Percentiles rank a stretch among this genome's conserved stretches.
Evolutionary conservation across 495 filamentous ascomycete genomes (phyloP).

Genomic region (Annulohypoxylon bovei): DNA sequence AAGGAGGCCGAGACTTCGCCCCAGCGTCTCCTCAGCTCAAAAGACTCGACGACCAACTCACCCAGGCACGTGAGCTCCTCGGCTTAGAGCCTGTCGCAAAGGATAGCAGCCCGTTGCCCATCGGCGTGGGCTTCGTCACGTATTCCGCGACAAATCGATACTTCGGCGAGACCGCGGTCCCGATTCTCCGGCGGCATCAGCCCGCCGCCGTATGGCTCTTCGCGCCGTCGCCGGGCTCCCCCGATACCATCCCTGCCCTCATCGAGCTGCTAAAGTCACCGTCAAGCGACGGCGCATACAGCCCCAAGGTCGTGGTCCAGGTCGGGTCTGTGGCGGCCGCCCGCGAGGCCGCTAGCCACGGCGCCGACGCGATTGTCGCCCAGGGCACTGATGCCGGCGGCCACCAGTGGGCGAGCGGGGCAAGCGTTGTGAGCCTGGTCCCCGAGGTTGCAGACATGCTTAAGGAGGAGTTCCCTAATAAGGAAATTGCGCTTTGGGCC

Average conservation of each 20-base stretch:
- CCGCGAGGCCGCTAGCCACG: slow-evolving; percentile 49
- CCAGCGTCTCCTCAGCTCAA: slow-evolving; percentile 42
- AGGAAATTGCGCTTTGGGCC: slow-evolving; percentile 67
- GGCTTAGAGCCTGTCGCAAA: slow-evolving; percentile 35
- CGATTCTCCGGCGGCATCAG: slow-evolving; percentile 55
- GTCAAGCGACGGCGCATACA: slow-evolving; percentile 43
- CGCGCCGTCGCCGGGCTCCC: slow-evolving; percentile 63
- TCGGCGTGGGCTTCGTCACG: slow-evolving; percentile 55
- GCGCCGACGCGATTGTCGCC: slow-evolving; percentile 73
- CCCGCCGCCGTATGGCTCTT: slow-evolving; percentile 83
- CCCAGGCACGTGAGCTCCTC: slow-evolving; percentile 43
- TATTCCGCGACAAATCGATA: slow-evolving; percentile 41
- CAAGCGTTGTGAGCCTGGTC: slow-evolving; percentile 63
- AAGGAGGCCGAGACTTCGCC: slow-evolving; percentile 49
- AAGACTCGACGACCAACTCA: slow-evolving; percentile 51
- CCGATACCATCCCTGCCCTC: slow-evolving; percentile 56
- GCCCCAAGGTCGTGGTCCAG: slow-evolving; percentile 69
- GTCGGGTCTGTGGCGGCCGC: slow-evolving; percentile 70
- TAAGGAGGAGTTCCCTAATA: slow-evolving; percentile 45
- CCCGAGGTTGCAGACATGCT: slow-evolving; percentile 63
- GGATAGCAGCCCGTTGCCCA: slow-evolving; percentile 39
- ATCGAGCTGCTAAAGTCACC: slow-evolving; percentile 38
- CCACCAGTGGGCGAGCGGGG: slow-evolving; percentile 69
- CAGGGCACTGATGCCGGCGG: slow-evolving; percentile 82
- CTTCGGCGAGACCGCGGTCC: slow-evolving; percentile 49